phyloP scores from a whole-genome alignment of 805 yeast genomes.

The Yarrowia osloensis region DNA sequence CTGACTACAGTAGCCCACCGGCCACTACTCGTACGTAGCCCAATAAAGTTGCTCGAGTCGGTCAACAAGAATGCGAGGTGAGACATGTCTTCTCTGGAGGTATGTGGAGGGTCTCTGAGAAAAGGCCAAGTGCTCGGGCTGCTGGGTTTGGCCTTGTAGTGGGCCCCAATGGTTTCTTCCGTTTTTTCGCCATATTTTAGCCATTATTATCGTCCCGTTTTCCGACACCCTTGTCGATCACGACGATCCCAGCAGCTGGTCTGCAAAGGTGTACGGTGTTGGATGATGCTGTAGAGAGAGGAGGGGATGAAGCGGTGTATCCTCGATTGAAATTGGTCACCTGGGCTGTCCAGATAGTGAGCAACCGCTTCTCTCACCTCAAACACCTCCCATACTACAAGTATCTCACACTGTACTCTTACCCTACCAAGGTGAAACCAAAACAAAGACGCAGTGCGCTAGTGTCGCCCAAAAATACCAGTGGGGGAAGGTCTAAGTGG shows the following conservation, averaged over 20 bases:
- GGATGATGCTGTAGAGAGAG: too few relatives aligned
- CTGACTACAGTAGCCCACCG: too few relatives aligned
- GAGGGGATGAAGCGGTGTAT: too few relatives aligned
- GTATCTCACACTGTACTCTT: not conserved
- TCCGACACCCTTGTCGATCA: not conserved
- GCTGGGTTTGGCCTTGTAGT: too few relatives aligned
- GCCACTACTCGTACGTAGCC: too few relatives aligned
- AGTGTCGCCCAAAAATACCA: not conserved
- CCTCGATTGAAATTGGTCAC: too few relatives aligned
- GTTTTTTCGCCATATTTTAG: not conserved
- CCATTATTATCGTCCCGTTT: not conserved
- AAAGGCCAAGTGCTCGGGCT: too few relatives aligned
- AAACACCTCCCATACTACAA: too few relatives aligned
- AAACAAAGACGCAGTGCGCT: conserved; percentile 2
- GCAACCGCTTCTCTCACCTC: too few relatives aligned
- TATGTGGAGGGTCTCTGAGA: not conserved
- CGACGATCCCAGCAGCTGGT: not conserved
- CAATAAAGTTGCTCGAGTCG: not conserved
- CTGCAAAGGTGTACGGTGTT: not conserved
- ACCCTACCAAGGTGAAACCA: not conserved
- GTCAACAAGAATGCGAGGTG: not conserved
- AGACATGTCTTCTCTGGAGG: conserved; percentile 1
- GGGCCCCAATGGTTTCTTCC: too few relatives aligned
- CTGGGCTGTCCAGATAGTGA: too few relatives aligned
- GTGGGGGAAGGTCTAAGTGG: conserved; percentile 20